phyloP scores from a whole-genome alignment of 2,329 filamentous ascomycete genomes.

The Westerdykella aurantiaca region DNA sequence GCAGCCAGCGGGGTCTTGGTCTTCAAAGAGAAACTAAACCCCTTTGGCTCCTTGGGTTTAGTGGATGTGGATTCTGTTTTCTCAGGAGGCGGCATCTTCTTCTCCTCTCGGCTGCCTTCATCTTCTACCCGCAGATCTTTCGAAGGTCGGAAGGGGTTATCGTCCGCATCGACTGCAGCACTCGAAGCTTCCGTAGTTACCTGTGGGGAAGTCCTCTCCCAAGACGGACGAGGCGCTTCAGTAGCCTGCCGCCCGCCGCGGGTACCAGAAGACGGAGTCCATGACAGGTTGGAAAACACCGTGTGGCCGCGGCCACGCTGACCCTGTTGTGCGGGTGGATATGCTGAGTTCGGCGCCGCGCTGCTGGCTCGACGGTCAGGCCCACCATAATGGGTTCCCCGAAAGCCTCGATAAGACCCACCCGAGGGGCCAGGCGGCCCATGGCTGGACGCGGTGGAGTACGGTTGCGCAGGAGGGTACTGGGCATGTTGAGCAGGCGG shows the following conservation, averaged over 20 bases:
- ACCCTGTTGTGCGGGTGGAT: conserved; percentile 39
- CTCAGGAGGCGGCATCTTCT: conserved; percentile 50
- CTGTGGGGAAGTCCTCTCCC: conserved; percentile 9
- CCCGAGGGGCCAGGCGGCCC: conserved; percentile 43
- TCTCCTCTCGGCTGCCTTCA: conserved; percentile 47
- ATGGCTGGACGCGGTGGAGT: conserved; percentile 49
- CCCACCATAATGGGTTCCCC: conserved; percentile 53
- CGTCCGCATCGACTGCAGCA: conserved; percentile 47
- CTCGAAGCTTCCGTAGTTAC: conserved; percentile 9
- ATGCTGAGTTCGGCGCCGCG: conserved; percentile 39
- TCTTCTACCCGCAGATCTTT: conserved; percentile 64
- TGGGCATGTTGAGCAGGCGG: conserved; percentile 42
- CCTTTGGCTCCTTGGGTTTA: conserved; percentile 39
- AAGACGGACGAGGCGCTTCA: conserved; percentile 28
- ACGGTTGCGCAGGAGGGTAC: conserved; percentile 40
- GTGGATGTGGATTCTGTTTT: not conserved
- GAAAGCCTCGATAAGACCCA: conserved; percentile 50
- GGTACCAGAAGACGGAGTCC: conserved; percentile 56
- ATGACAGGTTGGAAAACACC: conserved; percentile 64
- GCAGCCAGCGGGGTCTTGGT: conserved; percentile 55
- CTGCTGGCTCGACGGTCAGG: conserved; percentile 41
- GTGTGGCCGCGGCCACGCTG: conserved; percentile 50
- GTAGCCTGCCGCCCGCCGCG: conserved; percentile 46
- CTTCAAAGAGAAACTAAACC: conserved; percentile 90
- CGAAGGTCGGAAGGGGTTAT: conserved; percentile 57